Evolutionary conservation across 73 alveolate species (phyloP).

Genomic region (Uronychia binucleata): DNA sequence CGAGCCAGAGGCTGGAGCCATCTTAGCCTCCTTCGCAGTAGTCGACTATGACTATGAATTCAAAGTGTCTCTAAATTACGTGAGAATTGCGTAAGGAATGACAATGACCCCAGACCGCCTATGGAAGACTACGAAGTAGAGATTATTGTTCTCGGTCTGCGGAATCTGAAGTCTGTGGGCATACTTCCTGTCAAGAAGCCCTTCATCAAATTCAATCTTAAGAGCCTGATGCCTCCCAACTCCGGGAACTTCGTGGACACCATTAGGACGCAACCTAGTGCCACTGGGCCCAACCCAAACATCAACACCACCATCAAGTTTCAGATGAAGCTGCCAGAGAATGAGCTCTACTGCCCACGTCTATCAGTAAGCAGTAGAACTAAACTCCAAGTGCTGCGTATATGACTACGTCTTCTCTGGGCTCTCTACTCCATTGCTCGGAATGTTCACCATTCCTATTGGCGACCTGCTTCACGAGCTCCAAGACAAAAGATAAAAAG

Average conservation of each 20-base stretch:
- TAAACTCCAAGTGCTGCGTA: slow-evolving; percentile 11
- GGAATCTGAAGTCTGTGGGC: slow-evolving; percentile 84
- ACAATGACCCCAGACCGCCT: slow-evolving; percentile 54
- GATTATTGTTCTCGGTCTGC: slow-evolving; percentile 84
- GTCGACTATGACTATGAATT: slow-evolving; percentile 61
- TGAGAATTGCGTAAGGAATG: slow-evolving; percentile 5
- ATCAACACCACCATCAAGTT: slow-evolving; percentile 87
- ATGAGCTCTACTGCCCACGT: slow-evolving; percentile 72
- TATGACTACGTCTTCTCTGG: slow-evolving; percentile 80
- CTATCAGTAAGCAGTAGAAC: slow-evolving; percentile 24
- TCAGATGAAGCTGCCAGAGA: slow-evolving; percentile 85
- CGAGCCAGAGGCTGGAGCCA: slow-evolving; percentile 77
- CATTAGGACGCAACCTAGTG: slow-evolving; percentile 93
- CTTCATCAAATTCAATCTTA: slow-evolving; percentile 87
- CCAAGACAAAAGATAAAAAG: background rate
- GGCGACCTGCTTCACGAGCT: slow-evolving; percentile 56
- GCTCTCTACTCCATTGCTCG: slow-evolving; percentile 78
- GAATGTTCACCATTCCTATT: slow-evolving; percentile 79
- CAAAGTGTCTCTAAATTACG: slow-evolving; percentile 10
- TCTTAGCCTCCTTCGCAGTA: slow-evolving; percentile 75
- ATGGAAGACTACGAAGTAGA: slow-evolving; percentile 73
- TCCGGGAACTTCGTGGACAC: slow-evolving; percentile 54
- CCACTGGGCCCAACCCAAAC: slow-evolving; percentile 96
- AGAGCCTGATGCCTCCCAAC: slow-evolving; percentile 68
- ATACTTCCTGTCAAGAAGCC: slow-evolving; percentile 94